Conservation (phyloP, 768 basidiomycete genomes). For the Russula ochroleuca region DNA sequence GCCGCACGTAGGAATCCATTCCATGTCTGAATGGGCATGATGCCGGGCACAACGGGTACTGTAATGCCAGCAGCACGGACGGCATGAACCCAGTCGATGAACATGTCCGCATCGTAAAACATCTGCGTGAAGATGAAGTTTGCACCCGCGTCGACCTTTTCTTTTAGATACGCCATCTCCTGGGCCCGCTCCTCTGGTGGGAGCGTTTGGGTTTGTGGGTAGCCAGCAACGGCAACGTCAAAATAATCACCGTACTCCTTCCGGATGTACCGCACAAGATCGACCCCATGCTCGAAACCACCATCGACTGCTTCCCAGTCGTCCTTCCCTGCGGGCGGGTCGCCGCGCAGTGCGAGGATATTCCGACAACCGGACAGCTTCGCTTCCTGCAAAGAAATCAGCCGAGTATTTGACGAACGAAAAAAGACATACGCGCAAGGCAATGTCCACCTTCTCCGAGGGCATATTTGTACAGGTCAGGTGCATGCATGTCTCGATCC, state of each 20-base stretch:
- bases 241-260: constrained; percentile 84
- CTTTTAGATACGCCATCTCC: constrained; percentile 83
- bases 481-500: constrained; percentile 98
- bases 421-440: constrained; percentile 59
- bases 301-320: constrained; percentile 91
- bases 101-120: constrained; percentile 93
- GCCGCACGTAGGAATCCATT: constrained; percentile 89
- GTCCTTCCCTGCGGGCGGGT: constrained; percentile 83
- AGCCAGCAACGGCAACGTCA: constrained; percentile 91
- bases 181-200: constrained; percentile 67
- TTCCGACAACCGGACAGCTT: constrained; percentile 87
- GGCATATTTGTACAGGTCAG: constrained; percentile 99
- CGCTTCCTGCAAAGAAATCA: constrained; percentile 60
- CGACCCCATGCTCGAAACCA: constrained; percentile 86
- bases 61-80: constrained; percentile 83
- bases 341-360: constrained; percentile 88
- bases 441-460: constrained; percentile 89
- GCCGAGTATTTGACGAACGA: constrained; percentile 12
- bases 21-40: constrained; percentile 95
- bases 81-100: constrained; percentile 84
- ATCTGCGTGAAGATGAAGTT: constrained; percentile 97
- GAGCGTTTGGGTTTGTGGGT: constrained; percentile 76
- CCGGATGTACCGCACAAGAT: constrained; percentile 88
- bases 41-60: constrained; percentile 88
- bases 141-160: constrained; percentile 86